Conservation (phyloP, 1,139 yeast species). For the Lizanozyma gosingica region DNA sequence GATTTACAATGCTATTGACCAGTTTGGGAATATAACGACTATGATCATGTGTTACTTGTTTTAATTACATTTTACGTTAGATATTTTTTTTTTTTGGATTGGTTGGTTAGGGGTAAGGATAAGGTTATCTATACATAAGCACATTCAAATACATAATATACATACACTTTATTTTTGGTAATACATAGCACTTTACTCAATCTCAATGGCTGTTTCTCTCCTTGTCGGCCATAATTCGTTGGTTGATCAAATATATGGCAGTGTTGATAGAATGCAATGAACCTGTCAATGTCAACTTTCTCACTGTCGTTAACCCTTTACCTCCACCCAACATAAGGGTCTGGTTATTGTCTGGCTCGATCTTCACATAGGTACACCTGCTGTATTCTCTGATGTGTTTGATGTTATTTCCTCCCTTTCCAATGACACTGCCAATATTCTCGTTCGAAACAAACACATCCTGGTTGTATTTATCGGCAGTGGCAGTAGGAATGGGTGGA, state of each 20-base stretch:
- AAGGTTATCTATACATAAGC: no score
- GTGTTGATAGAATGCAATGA: slow-evolving; percentile 60
- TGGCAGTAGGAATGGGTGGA: slow-evolving; percentile 29
- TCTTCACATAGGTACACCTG: slow-evolving; percentile 65
- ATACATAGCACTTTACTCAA: no score
- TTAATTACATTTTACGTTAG: no score
- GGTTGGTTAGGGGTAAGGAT: no score
- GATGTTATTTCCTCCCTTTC: slow-evolving; percentile 78
- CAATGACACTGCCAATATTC: slow-evolving; percentile 78
- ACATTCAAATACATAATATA: no score
- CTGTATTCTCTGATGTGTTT: slow-evolving; percentile 71
- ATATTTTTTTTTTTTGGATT: no score
- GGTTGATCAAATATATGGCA: slow-evolving; percentile 72
- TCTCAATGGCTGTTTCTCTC: slow-evolving; percentile 25
- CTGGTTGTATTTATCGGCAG: slow-evolving; percentile 47
- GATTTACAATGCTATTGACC: slow-evolving; percentile 69
- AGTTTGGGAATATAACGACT: slow-evolving; percentile 45
- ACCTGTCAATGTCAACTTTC: slow-evolving; percentile 67
- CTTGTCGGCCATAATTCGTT: slow-evolving; percentile 60
- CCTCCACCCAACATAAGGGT: slow-evolving; percentile 48
- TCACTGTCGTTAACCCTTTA: slow-evolving; percentile 44
- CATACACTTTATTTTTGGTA: no score
- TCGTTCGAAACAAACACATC: slow-evolving; percentile 70
- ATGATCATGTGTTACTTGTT: slow-evolving; percentile 8
- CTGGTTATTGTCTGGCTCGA: slow-evolving; percentile 45